Base-by-base conservation (phyloP, 768 basidiomycete species). In the Kwoniella mangroviensis region DNA sequence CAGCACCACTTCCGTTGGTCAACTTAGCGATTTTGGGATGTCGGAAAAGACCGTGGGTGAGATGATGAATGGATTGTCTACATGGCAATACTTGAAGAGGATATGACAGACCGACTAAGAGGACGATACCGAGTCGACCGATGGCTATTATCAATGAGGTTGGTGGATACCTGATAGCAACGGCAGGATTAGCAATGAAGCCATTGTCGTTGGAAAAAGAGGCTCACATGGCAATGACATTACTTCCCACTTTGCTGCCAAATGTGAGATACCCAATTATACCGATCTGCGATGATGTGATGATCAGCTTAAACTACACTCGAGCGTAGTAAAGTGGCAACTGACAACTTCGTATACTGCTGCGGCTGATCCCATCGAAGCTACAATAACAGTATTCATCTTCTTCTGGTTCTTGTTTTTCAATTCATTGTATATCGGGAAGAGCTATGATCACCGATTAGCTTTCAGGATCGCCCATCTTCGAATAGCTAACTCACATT, bases 51-150 rank as follows among this genome's bases (percentile, higher is more conserved):
- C 68, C 59, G 28, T 63, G 59, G 4, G 81, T 81, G 21, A 83
- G 63, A 22, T 70, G 94, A 85, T 95, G 92, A 54, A 98, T 84
- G 76, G 92, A 94, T 77, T 91, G 92, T 65, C 97, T 87, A 80
- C 94, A 96, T 0, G 97, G 97, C 65, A 94, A 91, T 4, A 96
- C 90, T 84, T 98, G 97, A 62, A 99, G 82, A 0, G 97, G 95
- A 83, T 99, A 96, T 19, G 92, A 94, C 78, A 96, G 93, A 66
- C 93, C 85, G 67, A 98, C 94, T 28, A 96, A 87, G 56, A 92
- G 84, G 49, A 93, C 91, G 81, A 99, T 97, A 12, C 95, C 97
- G 11, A 96, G 84, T 77, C 97, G 93, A 10, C 96, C 96, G 68
- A 95, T 77, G 41, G 96, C 94, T 73, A 99, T 91, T 84, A 97